These are phyloP conservation scores for Parietichytrium sp. DNA, from an alignment of 108 stramenopile genomes.

Conservation along the genomic window DNA sequence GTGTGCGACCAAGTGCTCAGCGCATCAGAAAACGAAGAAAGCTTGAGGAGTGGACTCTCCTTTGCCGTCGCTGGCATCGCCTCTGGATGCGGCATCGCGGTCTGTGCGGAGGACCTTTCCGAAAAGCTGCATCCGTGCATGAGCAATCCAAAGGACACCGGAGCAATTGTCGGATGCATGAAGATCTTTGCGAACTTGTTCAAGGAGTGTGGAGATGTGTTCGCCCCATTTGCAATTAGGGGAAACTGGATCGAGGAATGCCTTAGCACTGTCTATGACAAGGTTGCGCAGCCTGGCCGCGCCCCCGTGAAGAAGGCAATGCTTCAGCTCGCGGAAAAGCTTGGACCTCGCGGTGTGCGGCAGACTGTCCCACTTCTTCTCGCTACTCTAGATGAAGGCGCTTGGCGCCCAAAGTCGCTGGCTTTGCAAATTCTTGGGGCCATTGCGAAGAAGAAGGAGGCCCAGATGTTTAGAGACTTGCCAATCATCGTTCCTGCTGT, in stretches of 20 bases:
- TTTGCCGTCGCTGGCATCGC: neutral
- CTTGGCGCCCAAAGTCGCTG: slow-evolving; percentile 26
- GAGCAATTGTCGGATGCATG: slow-evolving; percentile 5
- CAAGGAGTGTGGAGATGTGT: slow-evolving; percentile 17
- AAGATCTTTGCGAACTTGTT: neutral
- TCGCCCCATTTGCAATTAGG: neutral
- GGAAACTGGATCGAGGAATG: neutral
- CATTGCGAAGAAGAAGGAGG: neutral
- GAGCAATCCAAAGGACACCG: slow-evolving; percentile 10
- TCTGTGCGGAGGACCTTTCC: neutral
- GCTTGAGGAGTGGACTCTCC: neutral
- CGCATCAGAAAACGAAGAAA: neutral
- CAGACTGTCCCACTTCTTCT: slow-evolving; percentile 2
- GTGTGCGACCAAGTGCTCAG: neutral
- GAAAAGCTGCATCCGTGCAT: slow-evolving; percentile 17
- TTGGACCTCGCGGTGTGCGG: slow-evolving; percentile 36
- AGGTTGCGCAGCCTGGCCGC: neutral
- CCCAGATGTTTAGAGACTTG: slow-evolving; percentile 35
- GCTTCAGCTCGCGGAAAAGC: slow-evolving; percentile 21
- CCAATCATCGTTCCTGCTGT: slow-evolving; percentile 18
- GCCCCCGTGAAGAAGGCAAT: slow-evolving; percentile 18
- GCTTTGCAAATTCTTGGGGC: slow-evolving; percentile 15
- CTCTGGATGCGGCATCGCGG: neutral
- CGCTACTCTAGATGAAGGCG: neutral
- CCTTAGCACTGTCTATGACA: neutral